Conservation (phyloP, 1,284 basidiomycete genomes). For the Pulveroboletus sp. region DNA sequence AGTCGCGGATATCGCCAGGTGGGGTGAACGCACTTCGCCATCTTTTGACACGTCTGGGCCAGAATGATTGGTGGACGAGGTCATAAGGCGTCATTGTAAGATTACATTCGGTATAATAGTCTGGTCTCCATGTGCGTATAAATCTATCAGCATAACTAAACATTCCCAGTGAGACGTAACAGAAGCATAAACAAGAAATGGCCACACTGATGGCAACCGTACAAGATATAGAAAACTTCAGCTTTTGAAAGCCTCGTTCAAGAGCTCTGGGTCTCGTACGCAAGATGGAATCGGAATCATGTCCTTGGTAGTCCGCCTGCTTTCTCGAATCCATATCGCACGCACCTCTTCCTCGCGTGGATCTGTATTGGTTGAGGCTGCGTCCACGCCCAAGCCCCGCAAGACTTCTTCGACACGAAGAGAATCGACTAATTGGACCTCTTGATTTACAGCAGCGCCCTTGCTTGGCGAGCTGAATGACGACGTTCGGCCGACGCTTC, state of each 20-base stretch:
- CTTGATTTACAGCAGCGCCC: slow-evolving; percentile 45
- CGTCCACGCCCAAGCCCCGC: slow-evolving; percentile 56
- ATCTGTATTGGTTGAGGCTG: slow-evolving; percentile 40
- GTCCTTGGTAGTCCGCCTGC: slow-evolving; percentile 54
- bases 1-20: slow-evolving; percentile 41
- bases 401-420: slow-evolving; percentile 65
- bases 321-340: slow-evolving; percentile 69
- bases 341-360: slow-evolving; percentile 67
- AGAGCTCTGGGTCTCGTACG: slow-evolving; percentile 36
- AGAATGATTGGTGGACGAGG: slow-evolving; percentile 50
- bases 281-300: slow-evolving; percentile 40
- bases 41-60: slow-evolving; percentile 47
- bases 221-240: slow-evolving; percentile 27
- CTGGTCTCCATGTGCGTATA: slow-evolving; percentile 16
- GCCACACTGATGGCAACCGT: slow-evolving; percentile 8
- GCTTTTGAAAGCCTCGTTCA: slow-evolving; percentile 58
- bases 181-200: slow-evolving; percentile 12
- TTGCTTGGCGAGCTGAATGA: slow-evolving; percentile 55
- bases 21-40: slow-evolving; percentile 51
- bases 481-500: slow-evolving; percentile 53
- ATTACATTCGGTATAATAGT: slow-evolving; percentile 12
- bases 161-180: slow-evolving; percentile 11
- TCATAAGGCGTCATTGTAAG: not conserved
- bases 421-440: slow-evolving; percentile 56
- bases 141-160: slow-evolving; percentile 31